A percentile compares a stretch with the other conserved stretches of the same genome.
phyloP scores from a whole-genome alignment of 1,284 basidiomycete species.

The Mycena citricolor region DNA sequence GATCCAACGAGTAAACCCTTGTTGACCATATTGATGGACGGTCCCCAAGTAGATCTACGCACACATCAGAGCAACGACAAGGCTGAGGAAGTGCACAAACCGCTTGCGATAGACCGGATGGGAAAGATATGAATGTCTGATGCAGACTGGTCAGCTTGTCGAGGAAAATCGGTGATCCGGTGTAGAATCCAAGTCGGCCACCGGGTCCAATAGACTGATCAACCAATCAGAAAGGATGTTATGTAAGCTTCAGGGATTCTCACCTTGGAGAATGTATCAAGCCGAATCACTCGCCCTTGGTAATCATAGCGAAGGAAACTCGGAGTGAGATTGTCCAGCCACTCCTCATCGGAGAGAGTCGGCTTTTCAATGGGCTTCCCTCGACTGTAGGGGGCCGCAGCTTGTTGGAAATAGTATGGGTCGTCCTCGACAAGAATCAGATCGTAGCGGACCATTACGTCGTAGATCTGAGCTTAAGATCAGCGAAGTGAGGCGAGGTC shows the following conservation, averaged over 20 bases:
- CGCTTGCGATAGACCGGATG: conserved; percentile 20
- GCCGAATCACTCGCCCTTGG: conserved; percentile 77
- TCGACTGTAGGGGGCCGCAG: conserved; percentile 44
- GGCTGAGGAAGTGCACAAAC: conserved; percentile 5
- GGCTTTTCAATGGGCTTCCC: conserved; percentile 30
- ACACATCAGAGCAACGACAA: background rate
- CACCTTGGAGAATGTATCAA: conserved; percentile 82
- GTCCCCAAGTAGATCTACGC: conserved; percentile 16
- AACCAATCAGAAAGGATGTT: background rate
- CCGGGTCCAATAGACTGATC: conserved; percentile 18
- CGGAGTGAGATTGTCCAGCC: conserved; percentile 13
- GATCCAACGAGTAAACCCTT: conserved; percentile 77
- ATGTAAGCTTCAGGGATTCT: conserved; percentile 1
- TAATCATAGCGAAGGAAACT: conserved; percentile 53
- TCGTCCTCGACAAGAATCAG: conserved; percentile 79
- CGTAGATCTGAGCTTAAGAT: conserved; percentile 74
- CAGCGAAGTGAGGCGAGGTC: background rate
- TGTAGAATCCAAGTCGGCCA: conserved; percentile 22
- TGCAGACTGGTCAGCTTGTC: conserved; percentile 13
- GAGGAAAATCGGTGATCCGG: conserved; percentile 13
- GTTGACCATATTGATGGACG: conserved; percentile 9
- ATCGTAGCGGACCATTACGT: conserved; percentile 75
- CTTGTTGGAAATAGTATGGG: conserved; percentile 82
- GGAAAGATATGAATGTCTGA: conserved; percentile 14
- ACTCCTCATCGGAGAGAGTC: conserved; percentile 32